Conservation (phyloP, 495 filamentous ascomycete species). For the Xylaria cubensis region DNA sequence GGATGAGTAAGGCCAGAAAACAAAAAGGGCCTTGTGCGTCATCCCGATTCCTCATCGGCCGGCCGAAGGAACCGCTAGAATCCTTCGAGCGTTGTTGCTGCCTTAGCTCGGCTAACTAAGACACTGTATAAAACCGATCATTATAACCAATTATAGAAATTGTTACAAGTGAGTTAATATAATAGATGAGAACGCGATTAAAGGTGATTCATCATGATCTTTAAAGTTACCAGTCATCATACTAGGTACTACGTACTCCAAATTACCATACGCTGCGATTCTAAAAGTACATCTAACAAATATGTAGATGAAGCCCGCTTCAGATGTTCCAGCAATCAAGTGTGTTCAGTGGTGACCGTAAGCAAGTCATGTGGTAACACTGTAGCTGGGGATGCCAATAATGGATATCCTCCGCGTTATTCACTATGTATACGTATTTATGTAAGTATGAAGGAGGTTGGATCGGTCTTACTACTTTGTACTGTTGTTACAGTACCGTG, state of each 20-base stretch:
- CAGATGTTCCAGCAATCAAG: too few relatives aligned
- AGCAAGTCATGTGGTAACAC: not conserved
- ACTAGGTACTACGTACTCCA: too few relatives aligned
- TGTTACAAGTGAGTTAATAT: not conserved
- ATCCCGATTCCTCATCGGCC: not conserved
- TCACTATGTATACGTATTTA: not conserved
- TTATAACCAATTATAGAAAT: not conserved
- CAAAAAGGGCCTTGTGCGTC: not conserved
- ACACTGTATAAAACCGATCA: not conserved
- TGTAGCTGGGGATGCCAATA: not conserved
- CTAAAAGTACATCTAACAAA: too few relatives aligned
- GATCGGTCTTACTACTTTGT: not conserved
- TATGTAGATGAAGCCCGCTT: too few relatives aligned
- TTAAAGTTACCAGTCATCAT: too few relatives aligned
- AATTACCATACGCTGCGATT: too few relatives aligned
- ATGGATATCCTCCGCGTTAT: not conserved
- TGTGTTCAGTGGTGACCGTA: too few relatives aligned
- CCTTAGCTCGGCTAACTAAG: not conserved
- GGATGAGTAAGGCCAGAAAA: not conserved
- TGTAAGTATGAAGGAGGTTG: not conserved
- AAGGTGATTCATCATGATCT: too few relatives aligned
- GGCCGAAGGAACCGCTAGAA: not conserved
- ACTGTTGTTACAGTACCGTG: not conserved
- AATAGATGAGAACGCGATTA: too few relatives aligned
- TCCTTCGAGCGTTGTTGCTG: not conserved